These are phyloP conservation scores for Grosmannia penicillata DNA, from an alignment of 2,329 filamentous ascomycete genomes.

Conservation along the genomic window DNA sequence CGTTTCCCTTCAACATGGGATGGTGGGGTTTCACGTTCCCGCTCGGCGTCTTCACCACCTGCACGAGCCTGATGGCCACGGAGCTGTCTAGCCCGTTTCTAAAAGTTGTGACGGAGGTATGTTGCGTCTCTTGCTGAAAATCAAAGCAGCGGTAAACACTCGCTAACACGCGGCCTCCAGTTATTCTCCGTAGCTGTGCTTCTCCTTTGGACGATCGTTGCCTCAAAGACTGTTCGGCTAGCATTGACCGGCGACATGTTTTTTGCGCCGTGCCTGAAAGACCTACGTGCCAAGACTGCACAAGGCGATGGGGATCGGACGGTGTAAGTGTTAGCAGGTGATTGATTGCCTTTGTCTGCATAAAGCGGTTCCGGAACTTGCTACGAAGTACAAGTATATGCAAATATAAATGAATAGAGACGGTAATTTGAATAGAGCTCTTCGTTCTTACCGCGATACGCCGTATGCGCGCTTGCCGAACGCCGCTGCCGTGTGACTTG, in stretches of 20 bases:
- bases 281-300: conserved; percentile 9
- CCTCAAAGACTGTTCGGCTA: conserved; percentile 21
- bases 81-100: conserved; percentile 29
- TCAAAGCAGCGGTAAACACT: background rate
- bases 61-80: conserved; percentile 22
- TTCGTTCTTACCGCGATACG: no score
- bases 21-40: conserved; percentile 26
- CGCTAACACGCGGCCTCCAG: conserved; percentile 9
- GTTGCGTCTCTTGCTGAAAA: background rate
- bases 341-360: no score
- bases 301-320: conserved; percentile 6
- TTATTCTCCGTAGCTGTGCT: conserved; percentile 26
- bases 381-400: no score
- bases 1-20: conserved; percentile 22
- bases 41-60: conserved; percentile 23
- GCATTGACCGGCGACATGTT: conserved; percentile 27
- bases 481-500: no score
- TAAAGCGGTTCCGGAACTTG: no score
- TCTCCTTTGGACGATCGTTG: conserved; percentile 27
- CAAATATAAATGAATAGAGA: no score
- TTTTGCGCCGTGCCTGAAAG: conserved; percentile 26
- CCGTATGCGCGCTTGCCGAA: no score
- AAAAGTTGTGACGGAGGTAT: conserved; percentile 18
- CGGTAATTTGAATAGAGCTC: no score
- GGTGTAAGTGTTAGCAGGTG: background rate